phyloP scores from a whole-genome alignment of 306 rosid genomes.

The Pterocarpus santalinus region DNA sequence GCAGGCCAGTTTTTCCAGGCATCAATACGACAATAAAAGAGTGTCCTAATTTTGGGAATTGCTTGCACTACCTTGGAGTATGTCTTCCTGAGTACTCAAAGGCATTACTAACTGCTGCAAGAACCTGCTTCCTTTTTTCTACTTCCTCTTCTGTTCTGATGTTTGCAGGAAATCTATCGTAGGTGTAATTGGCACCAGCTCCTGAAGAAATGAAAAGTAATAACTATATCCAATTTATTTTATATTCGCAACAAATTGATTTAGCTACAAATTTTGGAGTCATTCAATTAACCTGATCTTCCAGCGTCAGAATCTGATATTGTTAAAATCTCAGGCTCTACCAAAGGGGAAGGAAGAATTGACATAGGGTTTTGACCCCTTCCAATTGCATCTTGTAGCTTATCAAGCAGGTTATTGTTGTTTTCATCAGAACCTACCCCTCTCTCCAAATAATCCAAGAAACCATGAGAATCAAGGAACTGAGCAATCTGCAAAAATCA shows the following conservation, averaged over 20 bases:
- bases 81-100: constrained; percentile 83
- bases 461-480: constrained; percentile 93
- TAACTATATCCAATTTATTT: constrained; percentile 27
- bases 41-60: constrained; percentile 26
- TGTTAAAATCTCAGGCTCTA: constrained; percentile 91
- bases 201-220: constrained; percentile 59
- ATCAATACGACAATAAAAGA: not conserved
- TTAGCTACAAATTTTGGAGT: constrained; percentile 13
- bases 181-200: constrained; percentile 79
- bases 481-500: constrained; percentile 71
- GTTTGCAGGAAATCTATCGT: constrained; percentile 90
- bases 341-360: constrained; percentile 70
- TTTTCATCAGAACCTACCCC: constrained; percentile 82
- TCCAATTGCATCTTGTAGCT: constrained; percentile 97
- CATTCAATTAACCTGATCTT: constrained; percentile 71
- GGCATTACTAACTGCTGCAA: constrained; percentile 83
- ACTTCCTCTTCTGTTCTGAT: constrained; percentile 86
- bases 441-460: constrained; percentile 93
- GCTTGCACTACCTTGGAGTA: constrained; percentile 73
- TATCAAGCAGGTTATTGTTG: constrained; percentile 86
- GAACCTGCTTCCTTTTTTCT: constrained; percentile 92
- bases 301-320: constrained; percentile 81
- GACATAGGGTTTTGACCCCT: constrained; percentile 97
- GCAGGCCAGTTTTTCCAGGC: constrained; percentile 40
- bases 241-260: constrained; percentile 19